Evolutionary conservation across 2,329 filamentous ascomycete genomes (phyloP).

Genomic region (Hymenoscyphus scutula): DNA sequence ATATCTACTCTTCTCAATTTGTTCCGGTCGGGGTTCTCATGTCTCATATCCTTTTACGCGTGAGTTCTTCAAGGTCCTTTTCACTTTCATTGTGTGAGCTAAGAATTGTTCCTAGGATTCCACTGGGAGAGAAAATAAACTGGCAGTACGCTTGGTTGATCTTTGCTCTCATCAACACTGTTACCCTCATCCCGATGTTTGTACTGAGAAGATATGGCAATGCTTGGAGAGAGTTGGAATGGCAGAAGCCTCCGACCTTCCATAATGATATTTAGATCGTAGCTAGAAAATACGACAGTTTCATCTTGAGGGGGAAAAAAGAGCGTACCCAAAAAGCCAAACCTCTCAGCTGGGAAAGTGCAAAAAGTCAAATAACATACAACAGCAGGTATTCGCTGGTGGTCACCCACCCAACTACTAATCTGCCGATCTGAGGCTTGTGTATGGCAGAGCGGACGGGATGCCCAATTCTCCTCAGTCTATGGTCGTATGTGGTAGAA

Average conservation of each 20-base stretch:
- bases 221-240: not conserved
- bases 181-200: not conserved
- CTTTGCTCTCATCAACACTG: not conserved
- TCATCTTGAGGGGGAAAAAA: too few relatives aligned
- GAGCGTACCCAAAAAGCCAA: too few relatives aligned
- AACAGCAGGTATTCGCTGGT: too few relatives aligned
- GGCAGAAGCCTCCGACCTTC: not conserved
- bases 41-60: not conserved
- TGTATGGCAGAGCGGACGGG: too few relatives aligned
- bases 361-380: too few relatives aligned
- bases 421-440: too few relatives aligned
- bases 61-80: not conserved
- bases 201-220: not conserved
- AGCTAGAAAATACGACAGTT: too few relatives aligned
- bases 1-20: not conserved
- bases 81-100: not conserved
- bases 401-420: too few relatives aligned
- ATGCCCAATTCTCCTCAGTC: too few relatives aligned
- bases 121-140: not conserved
- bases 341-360: too few relatives aligned
- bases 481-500: too few relatives aligned
- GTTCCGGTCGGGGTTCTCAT: not conserved
- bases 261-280: not conserved
- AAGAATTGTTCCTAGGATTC: not conserved
- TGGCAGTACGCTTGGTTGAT: not conserved